Evolutionary conservation across 1,284 basidiomycete species (phyloP), one percentile per base, ranked within the genome.

Genomic region (Papiliotrema laurentii): DNA sequence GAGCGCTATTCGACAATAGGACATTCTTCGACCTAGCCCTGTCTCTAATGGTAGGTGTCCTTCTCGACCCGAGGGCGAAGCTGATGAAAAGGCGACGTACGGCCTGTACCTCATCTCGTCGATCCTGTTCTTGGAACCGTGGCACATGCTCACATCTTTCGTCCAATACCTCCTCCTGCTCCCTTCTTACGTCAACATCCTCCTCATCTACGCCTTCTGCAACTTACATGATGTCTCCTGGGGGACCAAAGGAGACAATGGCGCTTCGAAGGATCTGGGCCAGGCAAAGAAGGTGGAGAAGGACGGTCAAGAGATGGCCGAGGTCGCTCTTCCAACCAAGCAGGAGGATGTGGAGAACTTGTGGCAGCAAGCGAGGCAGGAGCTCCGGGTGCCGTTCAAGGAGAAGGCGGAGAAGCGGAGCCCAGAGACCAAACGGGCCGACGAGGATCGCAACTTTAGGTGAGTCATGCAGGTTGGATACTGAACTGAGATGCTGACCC

Each of bases 71-170:
- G 9, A 31, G 30, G 30, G 9, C 16, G 16, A 31, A 9, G 30
- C 30, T 31, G 22, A 54, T 83, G 48, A 82, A 9, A 76, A 83
- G 47, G 87, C 89, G 30, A 94, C 90, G 2, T 93, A 92, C 68
- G 88, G 89, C 31, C 81, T 93, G 44, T 93, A 93, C 78, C 80
- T 94, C 68, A 71, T 93, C 68, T 81, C 84, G 48, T 91, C 87
- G 3, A 78, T 92, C 69, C 82, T 93, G 74, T 86, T 91, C 74
- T 75, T 88, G 39, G 90, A 93, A 64, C 89, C 89, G 0, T 93
- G 88, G 87, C 90, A 93, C 78, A 89, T 93, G 87, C 80, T 93
- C 75, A 91, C 89, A 19, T 89, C 84, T 47, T 92, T 94, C 50
- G 42, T 70, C 24, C 71, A 69, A 54, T 64, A 61, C 51, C 61